These are phyloP conservation scores for Pinus albicaulis DNA, from an alignment of 75 land plant genomes.

Conservation along the genomic window DNA sequence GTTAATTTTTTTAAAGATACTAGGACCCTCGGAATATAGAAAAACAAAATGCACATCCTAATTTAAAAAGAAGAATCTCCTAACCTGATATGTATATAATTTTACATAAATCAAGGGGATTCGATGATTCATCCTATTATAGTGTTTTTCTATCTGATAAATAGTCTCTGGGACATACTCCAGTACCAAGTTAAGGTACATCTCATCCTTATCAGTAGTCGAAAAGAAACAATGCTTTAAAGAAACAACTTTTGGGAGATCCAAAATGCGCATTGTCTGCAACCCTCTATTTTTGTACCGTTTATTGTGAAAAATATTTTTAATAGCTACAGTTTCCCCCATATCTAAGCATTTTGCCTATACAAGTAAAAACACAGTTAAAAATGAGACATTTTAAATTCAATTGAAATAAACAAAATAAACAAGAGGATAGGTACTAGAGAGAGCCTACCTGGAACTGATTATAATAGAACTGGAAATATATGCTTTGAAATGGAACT, in stretches of 20 bases:
- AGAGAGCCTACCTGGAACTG: constrained; percentile 24
- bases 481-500: no score
- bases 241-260: constrained; percentile 82
- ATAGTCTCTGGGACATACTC: constrained; percentile 95
- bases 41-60: not conserved
- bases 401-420: no score
- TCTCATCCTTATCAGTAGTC: constrained; percentile 87
- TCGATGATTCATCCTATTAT: constrained; percentile 82
- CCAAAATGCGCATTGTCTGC: constrained; percentile 85
- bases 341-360: constrained; percentile 91
- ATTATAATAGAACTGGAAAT: no score
- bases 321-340: constrained; percentile 88
- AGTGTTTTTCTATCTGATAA: constrained; percentile 84
- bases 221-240: constrained; percentile 92
- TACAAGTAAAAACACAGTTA: not conserved
- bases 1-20: no score
- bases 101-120: constrained; percentile 94
- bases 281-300: constrained; percentile 88
- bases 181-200: constrained; percentile 82
- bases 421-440: no score
- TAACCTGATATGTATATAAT: constrained; percentile 90
- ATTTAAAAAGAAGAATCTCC: not conserved
- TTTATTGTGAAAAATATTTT: constrained; percentile 89
- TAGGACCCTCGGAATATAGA: not conserved
- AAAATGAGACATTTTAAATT: not conserved